Evolutionary conservation across 2,329 filamentous ascomycete genomes (phyloP).

Genomic region (Calonectria pteridis): DNA sequence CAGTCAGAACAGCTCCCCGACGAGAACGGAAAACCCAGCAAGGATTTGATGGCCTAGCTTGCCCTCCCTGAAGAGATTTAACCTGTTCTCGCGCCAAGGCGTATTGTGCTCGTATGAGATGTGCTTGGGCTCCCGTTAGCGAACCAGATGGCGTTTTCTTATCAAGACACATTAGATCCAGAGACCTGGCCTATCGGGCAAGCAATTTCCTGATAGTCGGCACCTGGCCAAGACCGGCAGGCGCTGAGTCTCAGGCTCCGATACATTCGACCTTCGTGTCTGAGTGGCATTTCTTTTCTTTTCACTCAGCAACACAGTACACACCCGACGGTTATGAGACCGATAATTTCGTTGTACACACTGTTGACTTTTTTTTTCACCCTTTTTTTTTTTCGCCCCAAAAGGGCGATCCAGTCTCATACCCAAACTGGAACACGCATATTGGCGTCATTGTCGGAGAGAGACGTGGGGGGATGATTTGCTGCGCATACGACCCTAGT

Average conservation of each 20-base stretch:
- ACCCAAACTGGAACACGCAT: conserved; percentile 16
- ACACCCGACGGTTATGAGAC: conserved; percentile 10
- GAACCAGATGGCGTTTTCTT: not conserved
- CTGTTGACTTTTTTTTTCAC: not conserved
- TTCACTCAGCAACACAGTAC: conserved; percentile 10
- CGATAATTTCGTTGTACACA: conserved; percentile 18
- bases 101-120: not conserved
- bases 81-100: not conserved
- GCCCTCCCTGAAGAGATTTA: not conserved
- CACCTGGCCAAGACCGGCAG: not conserved
- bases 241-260: conserved; percentile 10
- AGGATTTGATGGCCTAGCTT: conserved; percentile 43
- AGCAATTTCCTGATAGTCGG: not conserved
- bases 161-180: not conserved
- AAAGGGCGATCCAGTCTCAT: conserved; percentile 9
- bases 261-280: conserved; percentile 15
- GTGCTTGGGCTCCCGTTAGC: not conserved
- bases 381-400: not conserved
- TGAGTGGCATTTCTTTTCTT: conserved; percentile 1
- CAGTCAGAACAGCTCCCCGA: conserved; percentile 49
- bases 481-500: not conserved
- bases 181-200: not conserved
- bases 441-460: not conserved
- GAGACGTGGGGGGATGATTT: not conserved
- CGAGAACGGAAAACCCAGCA: conserved; percentile 43